Evolutionary conservation across 2,329 filamentous ascomycete species (phyloP).

Genomic region (Calonectria ilicicola): DNA sequence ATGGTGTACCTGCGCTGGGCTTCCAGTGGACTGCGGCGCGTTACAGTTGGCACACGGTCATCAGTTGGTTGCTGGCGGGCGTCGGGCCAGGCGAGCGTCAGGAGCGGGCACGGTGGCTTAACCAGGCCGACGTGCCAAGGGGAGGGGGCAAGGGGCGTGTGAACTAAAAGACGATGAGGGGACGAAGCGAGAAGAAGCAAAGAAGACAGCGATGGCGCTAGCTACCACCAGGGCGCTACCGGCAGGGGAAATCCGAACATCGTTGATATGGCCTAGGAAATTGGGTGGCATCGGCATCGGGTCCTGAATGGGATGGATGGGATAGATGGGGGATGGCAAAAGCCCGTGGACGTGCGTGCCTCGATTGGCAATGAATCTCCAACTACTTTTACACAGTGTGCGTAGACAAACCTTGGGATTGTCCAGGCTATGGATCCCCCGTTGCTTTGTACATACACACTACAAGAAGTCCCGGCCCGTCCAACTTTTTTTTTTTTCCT

Average conservation of each 20-base stretch:
- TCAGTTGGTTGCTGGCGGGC: constrained; percentile 23
- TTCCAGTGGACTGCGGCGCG: constrained; percentile 10
- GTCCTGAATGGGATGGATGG: neutral
- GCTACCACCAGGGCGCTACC: neutral
- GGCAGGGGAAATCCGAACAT: constrained; percentile 16
- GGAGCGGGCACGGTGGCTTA: constrained; percentile 30
- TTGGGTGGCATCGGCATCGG: constrained; percentile 20
- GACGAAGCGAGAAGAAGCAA: constrained; percentile 3
- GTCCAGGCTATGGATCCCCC: neutral
- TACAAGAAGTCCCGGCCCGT: neutral
- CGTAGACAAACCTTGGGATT: neutral
- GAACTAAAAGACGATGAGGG: neutral
- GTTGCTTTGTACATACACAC: constrained; percentile 3
- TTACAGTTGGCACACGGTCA: constrained; percentile 27
- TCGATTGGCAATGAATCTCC: neutral
- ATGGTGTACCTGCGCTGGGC: neutral
- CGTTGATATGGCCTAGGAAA: constrained; percentile 18
- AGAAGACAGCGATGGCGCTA: constrained; percentile 12
- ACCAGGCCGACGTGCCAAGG: constrained; percentile 8
- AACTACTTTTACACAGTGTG: neutral
- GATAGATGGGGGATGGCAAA: neutral
- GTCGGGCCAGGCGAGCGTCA: constrained; percentile 23
- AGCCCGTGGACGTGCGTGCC: neutral
- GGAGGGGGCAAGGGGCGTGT: neutral
- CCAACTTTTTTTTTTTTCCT: constrained; percentile 1